Evolutionary conservation across 306 rosid species (phyloP).

Genomic region (Rosa multiflora): DNA sequence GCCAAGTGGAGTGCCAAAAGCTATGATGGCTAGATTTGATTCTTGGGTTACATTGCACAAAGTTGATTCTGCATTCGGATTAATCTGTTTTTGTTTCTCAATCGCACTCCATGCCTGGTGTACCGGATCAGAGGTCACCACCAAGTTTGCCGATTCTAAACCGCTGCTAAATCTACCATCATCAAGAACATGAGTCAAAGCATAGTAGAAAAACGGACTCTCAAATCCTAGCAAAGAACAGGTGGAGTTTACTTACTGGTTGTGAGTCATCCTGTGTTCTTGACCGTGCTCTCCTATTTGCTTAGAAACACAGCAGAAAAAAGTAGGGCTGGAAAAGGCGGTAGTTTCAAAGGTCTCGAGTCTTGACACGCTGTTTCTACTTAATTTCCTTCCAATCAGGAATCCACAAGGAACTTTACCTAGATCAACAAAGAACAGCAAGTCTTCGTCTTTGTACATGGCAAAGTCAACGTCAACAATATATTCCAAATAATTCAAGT

Average conservation of each 20-base stretch:
- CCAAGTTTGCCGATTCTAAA: constrained; percentile 28
- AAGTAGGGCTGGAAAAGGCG: not conserved
- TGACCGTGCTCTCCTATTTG: not conserved
- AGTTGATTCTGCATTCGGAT: not conserved
- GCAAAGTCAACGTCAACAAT: not conserved
- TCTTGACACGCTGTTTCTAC: not conserved
- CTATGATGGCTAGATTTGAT: constrained; percentile 28
- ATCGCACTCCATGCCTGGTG: constrained; percentile 34
- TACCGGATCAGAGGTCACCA: constrained; percentile 36
- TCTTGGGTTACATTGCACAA: not conserved
- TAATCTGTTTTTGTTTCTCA: not conserved
- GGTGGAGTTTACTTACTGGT: not conserved
- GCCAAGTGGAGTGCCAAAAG: constrained; percentile 34
- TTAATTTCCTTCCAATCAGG: not conserved
- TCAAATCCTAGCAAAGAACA: not conserved
- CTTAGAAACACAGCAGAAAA: not conserved
- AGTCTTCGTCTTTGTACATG: not conserved
- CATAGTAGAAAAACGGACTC: not conserved
- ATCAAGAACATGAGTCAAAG: not conserved
- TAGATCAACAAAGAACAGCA: not conserved
- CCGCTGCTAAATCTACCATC: constrained; percentile 56
- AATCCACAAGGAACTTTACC: not conserved
- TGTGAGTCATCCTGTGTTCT: not conserved
- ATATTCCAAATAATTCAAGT: not conserved
- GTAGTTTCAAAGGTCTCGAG: not conserved